These are phyloP conservation scores for Simmondsia chinensis DNA, from an alignment of 148 eudicot genomes.

Conservation along the genomic window DNA sequence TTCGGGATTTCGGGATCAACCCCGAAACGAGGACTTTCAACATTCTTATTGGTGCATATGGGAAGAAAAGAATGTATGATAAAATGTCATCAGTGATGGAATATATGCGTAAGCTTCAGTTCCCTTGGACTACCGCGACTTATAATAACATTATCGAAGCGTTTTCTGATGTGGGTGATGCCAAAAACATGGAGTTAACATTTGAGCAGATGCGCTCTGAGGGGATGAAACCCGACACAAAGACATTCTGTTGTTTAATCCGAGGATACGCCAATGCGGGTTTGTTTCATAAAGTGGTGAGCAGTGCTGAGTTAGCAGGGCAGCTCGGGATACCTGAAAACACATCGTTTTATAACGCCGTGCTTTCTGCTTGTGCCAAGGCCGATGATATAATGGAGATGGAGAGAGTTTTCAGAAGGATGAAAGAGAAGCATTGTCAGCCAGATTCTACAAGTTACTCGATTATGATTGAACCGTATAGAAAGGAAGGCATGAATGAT, in stretches of 20 bases:
- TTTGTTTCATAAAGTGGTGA: constrained; percentile 67
- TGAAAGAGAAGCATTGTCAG: constrained; percentile 65
- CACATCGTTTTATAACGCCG: constrained; percentile 70
- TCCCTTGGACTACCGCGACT: constrained; percentile 96
- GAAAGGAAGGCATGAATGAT: constrained; percentile 70
- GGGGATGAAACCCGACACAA: constrained; percentile 79
- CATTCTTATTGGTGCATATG: constrained; percentile 90
- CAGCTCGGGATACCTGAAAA: constrained; percentile 80
- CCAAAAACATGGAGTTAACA: constrained; percentile 70
- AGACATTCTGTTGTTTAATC: constrained; percentile 84
- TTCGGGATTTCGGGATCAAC: constrained; percentile 74
- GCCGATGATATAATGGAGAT: constrained; percentile 89
- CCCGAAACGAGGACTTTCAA: constrained; percentile 94
- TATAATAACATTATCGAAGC: constrained; percentile 95
- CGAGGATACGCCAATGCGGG: constrained; percentile 84
- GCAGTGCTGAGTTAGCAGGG: constrained; percentile 67
- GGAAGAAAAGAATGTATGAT: constrained; percentile 85
- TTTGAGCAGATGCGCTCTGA: constrained; percentile 91
- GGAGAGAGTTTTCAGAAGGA: constrained; percentile 75
- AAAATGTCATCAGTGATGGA: constrained; percentile 98
- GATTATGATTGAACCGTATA: constrained; percentile 60
- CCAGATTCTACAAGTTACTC: constrained; percentile 53
- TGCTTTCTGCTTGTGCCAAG: constrained; percentile 72
- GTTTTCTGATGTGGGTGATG: constrained; percentile 78
- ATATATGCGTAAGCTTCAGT: constrained; percentile 84